Evolutionary conservation across 192 early-diverging fungal genomes (phyloP).

Genomic region (Coemansia sp.): DNA sequence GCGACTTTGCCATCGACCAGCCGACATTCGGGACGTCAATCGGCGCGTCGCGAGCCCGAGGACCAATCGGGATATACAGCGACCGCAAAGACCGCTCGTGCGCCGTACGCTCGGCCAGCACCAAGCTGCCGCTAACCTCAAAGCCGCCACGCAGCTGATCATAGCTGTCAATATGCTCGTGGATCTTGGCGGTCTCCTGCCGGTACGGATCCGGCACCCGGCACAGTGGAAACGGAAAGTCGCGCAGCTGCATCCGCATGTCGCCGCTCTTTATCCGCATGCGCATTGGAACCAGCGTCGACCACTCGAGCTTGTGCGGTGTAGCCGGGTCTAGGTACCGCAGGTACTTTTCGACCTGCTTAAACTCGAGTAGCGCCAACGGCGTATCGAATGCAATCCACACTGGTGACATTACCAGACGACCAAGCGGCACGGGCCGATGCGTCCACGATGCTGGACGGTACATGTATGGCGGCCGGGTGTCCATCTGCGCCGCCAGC

Average conservation of each 20-base stretch:
- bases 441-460: conserved; percentile 44
- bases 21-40: conserved; percentile 24
- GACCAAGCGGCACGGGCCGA: conserved; percentile 35
- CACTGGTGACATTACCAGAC: conserved; percentile 40
- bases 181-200: conserved; percentile 7
- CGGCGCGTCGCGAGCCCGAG: conserved; percentile 25
- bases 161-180: conserved; percentile 16
- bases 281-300: conserved; percentile 45
- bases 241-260: conserved; percentile 46
- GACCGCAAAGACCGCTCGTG: conserved; percentile 39
- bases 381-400: conserved; percentile 46
- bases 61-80: conserved; percentile 41
- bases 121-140: conserved; percentile 39
- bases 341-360: conserved; percentile 42
- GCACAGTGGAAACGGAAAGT: conserved; percentile 53
- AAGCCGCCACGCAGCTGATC: conserved; percentile 38
- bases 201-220: conserved; percentile 48
- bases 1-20: conserved; percentile 44
- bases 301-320: conserved; percentile 42
- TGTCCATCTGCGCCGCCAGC: conserved; percentile 5
- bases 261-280: conserved; percentile 47
- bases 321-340: conserved; percentile 50
- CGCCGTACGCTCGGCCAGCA: conserved; percentile 44
- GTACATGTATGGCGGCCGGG: conserved; percentile 37
- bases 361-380: conserved; percentile 39